These are phyloP conservation scores for Tylopilus felleus DNA, from an alignment of 768 basidiomycete species.

Conservation along the genomic window DNA sequence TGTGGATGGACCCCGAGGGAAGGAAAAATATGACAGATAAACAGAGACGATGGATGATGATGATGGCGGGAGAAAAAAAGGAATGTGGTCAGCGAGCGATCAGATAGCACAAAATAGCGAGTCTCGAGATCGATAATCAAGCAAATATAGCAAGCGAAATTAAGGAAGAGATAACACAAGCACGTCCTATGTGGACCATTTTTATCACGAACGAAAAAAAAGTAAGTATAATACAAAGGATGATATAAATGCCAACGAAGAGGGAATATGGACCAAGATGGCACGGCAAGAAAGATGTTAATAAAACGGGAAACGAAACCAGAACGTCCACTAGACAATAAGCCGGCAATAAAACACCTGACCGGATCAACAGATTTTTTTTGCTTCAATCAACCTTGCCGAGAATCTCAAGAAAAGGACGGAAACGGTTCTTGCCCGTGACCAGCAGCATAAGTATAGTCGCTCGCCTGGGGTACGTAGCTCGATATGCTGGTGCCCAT, in stretches of 20 bases:
- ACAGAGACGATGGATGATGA: slow-evolving; percentile 1
- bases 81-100: slow-evolving; percentile 7
- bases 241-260: slow-evolving; percentile 8
- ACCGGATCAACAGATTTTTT: slow-evolving; percentile 1
- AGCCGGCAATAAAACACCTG: not conserved
- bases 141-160: slow-evolving; percentile 6
- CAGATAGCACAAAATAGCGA: slow-evolving; percentile 13
- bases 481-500: slow-evolving; percentile 13
- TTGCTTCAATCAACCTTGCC: not conserved
- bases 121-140: slow-evolving; percentile 9
- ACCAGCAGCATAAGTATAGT: slow-evolving; percentile 21
- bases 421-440: slow-evolving; percentile 25
- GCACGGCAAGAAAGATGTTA: slow-evolving; percentile 11
- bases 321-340: slow-evolving; percentile 7
- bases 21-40: slow-evolving; percentile 11
- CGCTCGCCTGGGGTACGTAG: slow-evolving; percentile 18
- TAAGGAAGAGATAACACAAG: slow-evolving; percentile 5
- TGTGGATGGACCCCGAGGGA: not conserved
- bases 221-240: slow-evolving; percentile 10
- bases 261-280: slow-evolving; percentile 8
- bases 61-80: slow-evolving; percentile 6
- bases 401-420: slow-evolving; percentile 14
- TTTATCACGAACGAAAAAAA: slow-evolving; percentile 5
- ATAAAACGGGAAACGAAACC: slow-evolving; percentile 5
- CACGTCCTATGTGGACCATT: slow-evolving; percentile 5